Percentiles rank a stretch among this genome's conserved stretches.
These are phyloP conservation scores for Aspergillus neotritici DNA, from an alignment of 2,329 filamentous ascomycete genomes.

Conservation along the genomic window DNA sequence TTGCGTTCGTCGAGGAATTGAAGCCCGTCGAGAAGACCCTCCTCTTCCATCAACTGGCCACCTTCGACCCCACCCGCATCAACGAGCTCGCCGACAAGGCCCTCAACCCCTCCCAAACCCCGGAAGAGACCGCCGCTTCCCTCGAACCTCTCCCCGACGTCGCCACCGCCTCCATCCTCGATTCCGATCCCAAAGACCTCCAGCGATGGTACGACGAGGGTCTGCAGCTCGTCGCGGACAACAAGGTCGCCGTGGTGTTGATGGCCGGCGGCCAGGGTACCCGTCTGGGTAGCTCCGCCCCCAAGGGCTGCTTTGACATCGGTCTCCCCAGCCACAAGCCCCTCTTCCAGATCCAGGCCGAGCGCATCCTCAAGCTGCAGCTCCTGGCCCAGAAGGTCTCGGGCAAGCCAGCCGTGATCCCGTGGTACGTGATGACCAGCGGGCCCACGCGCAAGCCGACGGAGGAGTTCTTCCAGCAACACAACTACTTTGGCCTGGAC, in stretches of 20 bases:
- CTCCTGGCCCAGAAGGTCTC: slow-evolving; percentile 68
- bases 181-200: slow-evolving; percentile 73
- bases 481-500: slow-evolving; percentile 84
- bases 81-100: slow-evolving; percentile 79
- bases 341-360: slow-evolving; percentile 94
- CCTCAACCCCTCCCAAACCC: slow-evolving; percentile 64
- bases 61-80: slow-evolving; percentile 79
- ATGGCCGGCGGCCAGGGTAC: slow-evolving; percentile 98
- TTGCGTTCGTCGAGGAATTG: slow-evolving; percentile 81
- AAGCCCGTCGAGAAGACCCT: slow-evolving; percentile 64
- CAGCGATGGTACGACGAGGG: slow-evolving; percentile 75
- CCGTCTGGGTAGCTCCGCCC: slow-evolving; percentile 84
- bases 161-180: slow-evolving; percentile 83
- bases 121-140: slow-evolving; percentile 42
- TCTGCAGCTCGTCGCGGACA: slow-evolving; percentile 59
- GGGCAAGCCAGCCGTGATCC: slow-evolving; percentile 61
- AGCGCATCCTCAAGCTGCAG: slow-evolving; percentile 85
- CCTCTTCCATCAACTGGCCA: slow-evolving; percentile 74
- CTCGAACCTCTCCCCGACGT: slow-evolving; percentile 85
- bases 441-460: slow-evolving; percentile 87
- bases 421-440: slow-evolving; percentile 99
- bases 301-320: slow-evolving; percentile 97
- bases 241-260: slow-evolving; percentile 77
- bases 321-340: slow-evolving; percentile 88
- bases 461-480: slow-evolving; percentile 84